Evolutionary conservation across 805 yeast species (phyloP).

Genomic region (Jamesozyma lodderae): DNA sequence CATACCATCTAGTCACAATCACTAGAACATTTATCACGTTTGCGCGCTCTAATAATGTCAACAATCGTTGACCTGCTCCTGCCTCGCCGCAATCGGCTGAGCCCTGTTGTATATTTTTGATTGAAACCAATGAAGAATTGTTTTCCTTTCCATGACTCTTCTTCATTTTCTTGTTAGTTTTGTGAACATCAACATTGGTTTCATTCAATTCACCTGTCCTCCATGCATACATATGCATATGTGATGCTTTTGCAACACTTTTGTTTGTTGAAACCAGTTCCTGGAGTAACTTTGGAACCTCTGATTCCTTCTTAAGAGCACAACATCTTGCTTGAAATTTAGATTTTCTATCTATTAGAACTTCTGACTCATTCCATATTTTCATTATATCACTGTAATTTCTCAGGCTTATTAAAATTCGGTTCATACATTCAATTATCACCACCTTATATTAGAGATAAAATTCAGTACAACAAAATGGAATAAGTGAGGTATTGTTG

Average conservation of each 20-base stretch:
- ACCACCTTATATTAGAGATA: neutral
- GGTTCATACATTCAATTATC: neutral
- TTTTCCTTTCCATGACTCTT: neutral
- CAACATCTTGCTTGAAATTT: constrained; percentile 58
- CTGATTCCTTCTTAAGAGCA: constrained; percentile 30
- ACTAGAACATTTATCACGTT: constrained; percentile 47
- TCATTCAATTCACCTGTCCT: constrained; percentile 33
- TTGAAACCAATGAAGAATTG: too few species aligned
- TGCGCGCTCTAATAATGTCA: constrained; percentile 44
- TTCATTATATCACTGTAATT: constrained; percentile 3
- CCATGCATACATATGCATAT: constrained; percentile 72
- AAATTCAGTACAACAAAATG: too few species aligned
- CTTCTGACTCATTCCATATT: constrained; percentile 35
- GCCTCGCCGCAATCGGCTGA: constrained; percentile 63
- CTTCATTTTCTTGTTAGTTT: constrained; percentile 7
- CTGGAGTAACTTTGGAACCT: constrained; percentile 37
- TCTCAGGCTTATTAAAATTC: neutral
- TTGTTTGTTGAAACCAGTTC: constrained; percentile 40
- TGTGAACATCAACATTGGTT: constrained; percentile 1
- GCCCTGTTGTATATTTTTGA: constrained; percentile 41
- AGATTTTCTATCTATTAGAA: constrained; percentile 46
- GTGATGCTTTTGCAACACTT: constrained; percentile 49
- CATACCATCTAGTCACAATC: constrained; percentile 75
- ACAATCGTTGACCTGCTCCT: constrained; percentile 58
- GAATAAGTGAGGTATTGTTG: too few species aligned